Base-by-base conservation (phyloP, 352 stramenopile genomes). In the Pythium dissotocum region DNA sequence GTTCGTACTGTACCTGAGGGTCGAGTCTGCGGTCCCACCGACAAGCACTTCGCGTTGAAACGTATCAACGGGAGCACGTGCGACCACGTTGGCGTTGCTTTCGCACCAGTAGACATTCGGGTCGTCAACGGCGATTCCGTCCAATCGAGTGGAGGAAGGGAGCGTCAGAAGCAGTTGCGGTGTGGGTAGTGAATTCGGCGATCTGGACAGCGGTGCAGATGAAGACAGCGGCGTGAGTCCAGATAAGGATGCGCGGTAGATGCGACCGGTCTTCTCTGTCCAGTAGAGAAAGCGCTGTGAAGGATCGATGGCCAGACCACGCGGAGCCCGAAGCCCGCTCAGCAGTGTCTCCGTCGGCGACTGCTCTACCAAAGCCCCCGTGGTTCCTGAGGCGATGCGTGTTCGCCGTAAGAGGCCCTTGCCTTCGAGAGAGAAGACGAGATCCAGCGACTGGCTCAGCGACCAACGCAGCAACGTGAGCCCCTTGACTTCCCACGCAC, bases 231-330 rank as follows among this genome's bases (percentile, higher is more conserved):
- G 33, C 16, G 32, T 58, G 2, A 65, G 48, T 9, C n/a, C 24
- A 9, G 24, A 18, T 1, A 73, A 40, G 18, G 46, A n/a, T 10
- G 55, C 36, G 33, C 77, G 57, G 58, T 80, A 88, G 58, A 90
- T 79, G 1, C 83, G 75, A 3, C 81, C 83, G 12, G 82, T 93
- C 51, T 90, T 91, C 70, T 91, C 82, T 0, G 85, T 86, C n/a
- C 86, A 89, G 70, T 82, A 93, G 2, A 93, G 58, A 4, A 63
- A 79, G 18, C 78, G 44, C 24, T 71, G 73, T 0, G 16, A 13
- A 0, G 61, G 52, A 32, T 88, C 72, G 4, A 91, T 28, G 1
- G 77, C 72, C 24, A 93, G 66, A 4, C 85, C 82, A 10, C 85
- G 76, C 9, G 85, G 85, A 24, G 75, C 79, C 5, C 70, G 71